phyloP scores from a whole-genome alignment of 129 eudicot species.

The Cynara cardunculus region DNA sequence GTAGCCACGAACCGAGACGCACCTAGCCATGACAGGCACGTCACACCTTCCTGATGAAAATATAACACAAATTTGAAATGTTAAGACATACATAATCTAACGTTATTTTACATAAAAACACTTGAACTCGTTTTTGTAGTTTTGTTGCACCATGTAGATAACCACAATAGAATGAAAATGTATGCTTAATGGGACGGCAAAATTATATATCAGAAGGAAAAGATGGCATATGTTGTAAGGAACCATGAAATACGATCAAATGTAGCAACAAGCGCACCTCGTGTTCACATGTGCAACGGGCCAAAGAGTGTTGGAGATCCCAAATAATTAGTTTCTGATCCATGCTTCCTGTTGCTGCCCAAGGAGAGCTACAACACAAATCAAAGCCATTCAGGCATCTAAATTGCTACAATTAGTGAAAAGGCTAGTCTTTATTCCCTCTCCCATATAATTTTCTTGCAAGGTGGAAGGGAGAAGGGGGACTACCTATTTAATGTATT shows the following conservation, averaged over 20 bases:
- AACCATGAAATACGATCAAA: background rate
- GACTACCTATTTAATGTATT: background rate
- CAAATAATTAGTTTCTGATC: constrained; percentile 83
- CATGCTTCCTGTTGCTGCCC: constrained; percentile 96
- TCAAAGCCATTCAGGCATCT: background rate
- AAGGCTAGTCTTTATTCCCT: too few relatives aligned
- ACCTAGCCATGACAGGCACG: constrained; percentile 79
- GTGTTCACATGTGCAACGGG: constrained; percentile 82
- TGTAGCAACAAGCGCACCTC: constrained; percentile 45
- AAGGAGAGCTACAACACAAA: constrained; percentile 49
- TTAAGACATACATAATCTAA: background rate
- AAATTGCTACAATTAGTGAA: background rate
- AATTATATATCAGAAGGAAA: background rate
- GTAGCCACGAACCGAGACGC: constrained; percentile 58
- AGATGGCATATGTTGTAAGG: background rate
- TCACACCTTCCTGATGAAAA: constrained; percentile 60
- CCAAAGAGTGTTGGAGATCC: constrained; percentile 66
- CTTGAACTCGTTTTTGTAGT: background rate
- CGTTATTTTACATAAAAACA: background rate
- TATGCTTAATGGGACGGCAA: background rate
- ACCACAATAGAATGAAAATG: background rate
- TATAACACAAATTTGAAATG: background rate
- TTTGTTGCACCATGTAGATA: background rate
- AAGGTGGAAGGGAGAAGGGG: too few relatives aligned
- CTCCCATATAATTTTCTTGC: too few relatives aligned